Conservation (phyloP, 2,329 filamentous ascomycete species). For the Aciculosporium take region DNA sequence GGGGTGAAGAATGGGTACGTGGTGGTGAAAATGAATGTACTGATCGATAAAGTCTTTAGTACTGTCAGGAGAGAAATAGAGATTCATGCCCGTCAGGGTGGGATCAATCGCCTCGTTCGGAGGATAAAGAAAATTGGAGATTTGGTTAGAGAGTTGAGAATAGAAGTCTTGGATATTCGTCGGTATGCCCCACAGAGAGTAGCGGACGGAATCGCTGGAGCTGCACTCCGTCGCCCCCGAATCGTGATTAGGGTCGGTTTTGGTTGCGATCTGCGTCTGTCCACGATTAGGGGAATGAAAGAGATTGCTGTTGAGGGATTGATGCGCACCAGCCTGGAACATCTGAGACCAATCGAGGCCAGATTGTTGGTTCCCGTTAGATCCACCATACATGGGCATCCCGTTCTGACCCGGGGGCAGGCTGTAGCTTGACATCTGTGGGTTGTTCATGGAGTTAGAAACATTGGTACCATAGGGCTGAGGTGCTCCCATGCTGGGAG, state of each 20-base stretch:
- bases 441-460: slow-evolving; percentile 48
- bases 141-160: slow-evolving; percentile 39
- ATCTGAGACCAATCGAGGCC: slow-evolving; percentile 64
- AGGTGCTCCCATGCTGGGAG: slow-evolving; percentile 34
- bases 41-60: slow-evolving; percentile 56
- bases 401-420: slow-evolving; percentile 49
- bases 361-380: slow-evolving; percentile 46
- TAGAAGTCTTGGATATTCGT: slow-evolving; percentile 35
- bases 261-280: slow-evolving; percentile 55
- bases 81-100: slow-evolving; percentile 41
- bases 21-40: slow-evolving; percentile 58
- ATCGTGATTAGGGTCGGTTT: slow-evolving; percentile 47
- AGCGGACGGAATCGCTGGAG: slow-evolving; percentile 30
- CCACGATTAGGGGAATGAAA: slow-evolving; percentile 43
- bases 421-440: slow-evolving; percentile 50
- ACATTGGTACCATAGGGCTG: slow-evolving; percentile 45
- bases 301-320: slow-evolving; percentile 47
- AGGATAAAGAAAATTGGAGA: slow-evolving; percentile 42
- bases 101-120: slow-evolving; percentile 31
- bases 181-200: slow-evolving; percentile 35
- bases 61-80: slow-evolving; percentile 52
- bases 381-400: slow-evolving; percentile 48
- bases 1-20: slow-evolving; percentile 60
- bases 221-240: slow-evolving; percentile 33
- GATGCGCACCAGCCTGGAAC: slow-evolving; percentile 59